Evolutionary conservation across 129 eudicot genomes (phyloP), one percentile per base, ranked within the genome.

Genomic region (Arctium lappa): DNA sequence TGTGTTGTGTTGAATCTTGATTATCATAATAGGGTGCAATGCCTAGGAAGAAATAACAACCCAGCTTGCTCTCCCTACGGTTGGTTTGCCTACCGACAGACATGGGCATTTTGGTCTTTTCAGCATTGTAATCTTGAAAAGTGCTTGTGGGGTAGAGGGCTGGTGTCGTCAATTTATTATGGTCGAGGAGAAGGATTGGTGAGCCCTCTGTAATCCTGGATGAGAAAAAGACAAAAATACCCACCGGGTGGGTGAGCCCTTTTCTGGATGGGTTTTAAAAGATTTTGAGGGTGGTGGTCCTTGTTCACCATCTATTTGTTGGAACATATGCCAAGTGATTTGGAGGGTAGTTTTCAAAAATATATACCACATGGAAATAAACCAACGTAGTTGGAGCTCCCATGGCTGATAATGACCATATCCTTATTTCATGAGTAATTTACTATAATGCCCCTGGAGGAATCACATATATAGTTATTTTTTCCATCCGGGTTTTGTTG

Each of bases 61-160:
- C 68, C 66, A 42, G 27, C 8, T 69, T 60, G 75, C 38, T 74
- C 37, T 68, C 29, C 74, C 4, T 5, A 76, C 13, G 36, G 77
- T 76, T n/a, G 33, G 81, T 82, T 34, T 2, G 76, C 39, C 69
- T 60, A 29, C 39, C 46, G 79, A 74, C 84, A 34, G 40, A 38
- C 65, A 72, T 40, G 80, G 87, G 75, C 66, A 62, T 39, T 84
- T 63, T 32, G 80, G 83, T 73, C 40, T 63, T 79, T 31, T 56
- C 0, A 46, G 16, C 11, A 80, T 15, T 42, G 15, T 84, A 15
- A 72, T 62, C 7, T 82, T 79, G 79, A 33, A 84, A 84, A 84
- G 75, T 73, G 56, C 65, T 73, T 72, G 82, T 83, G 78, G 68
- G 78, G 78, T 16, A 73, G 60, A 70, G 75, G 27, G 3, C 3